Evolutionary conservation across 129 eudicot species (phyloP).

Genomic region (Flaveria trinervia): DNA sequence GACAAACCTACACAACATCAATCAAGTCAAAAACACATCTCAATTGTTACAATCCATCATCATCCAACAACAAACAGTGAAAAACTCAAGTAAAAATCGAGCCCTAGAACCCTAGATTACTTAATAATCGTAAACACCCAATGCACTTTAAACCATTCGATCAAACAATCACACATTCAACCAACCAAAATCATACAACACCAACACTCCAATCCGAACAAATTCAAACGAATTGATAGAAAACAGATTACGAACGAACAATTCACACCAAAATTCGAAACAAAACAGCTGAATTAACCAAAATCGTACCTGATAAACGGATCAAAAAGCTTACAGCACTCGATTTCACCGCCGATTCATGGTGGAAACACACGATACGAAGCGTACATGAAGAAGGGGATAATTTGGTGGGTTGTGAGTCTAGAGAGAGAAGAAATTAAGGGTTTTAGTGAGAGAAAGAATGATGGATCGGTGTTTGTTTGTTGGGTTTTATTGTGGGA

Average conservation of each 20-base stretch:
- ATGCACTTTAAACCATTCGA: constrained; percentile 25
- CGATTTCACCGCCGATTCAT: constrained; percentile 11
- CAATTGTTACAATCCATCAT: constrained; percentile 12
- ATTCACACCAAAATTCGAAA: neutral
- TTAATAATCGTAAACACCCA: constrained; percentile 19
- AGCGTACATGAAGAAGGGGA: neutral
- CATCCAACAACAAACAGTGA: neutral
- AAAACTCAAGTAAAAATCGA: constrained; percentile 12
- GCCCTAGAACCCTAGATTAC: constrained; percentile 10
- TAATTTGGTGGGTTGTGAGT: constrained; percentile 23
- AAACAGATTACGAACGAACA: neutral
- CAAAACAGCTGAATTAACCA: neutral
- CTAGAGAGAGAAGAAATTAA: constrained; percentile 22
- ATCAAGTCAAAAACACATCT: constrained; percentile 18
- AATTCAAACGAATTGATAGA: neutral
- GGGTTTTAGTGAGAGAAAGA: constrained; percentile 44
- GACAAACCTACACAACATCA: constrained; percentile 27
- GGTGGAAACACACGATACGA: constrained; percentile 10
- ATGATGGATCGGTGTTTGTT: constrained; percentile 24
- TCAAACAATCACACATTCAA: constrained; percentile 24
- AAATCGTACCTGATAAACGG: constrained; percentile 33
- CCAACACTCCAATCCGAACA: neutral
- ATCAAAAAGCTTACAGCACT: neutral
- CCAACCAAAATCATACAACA: neutral
- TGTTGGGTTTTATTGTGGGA: constrained; percentile 17